Percentiles rank a stretch among this genome's conserved stretches.
Conservation (phyloP, 2,329 filamentous ascomycete genomes). For the Trichoderma guizhouense region DNA sequence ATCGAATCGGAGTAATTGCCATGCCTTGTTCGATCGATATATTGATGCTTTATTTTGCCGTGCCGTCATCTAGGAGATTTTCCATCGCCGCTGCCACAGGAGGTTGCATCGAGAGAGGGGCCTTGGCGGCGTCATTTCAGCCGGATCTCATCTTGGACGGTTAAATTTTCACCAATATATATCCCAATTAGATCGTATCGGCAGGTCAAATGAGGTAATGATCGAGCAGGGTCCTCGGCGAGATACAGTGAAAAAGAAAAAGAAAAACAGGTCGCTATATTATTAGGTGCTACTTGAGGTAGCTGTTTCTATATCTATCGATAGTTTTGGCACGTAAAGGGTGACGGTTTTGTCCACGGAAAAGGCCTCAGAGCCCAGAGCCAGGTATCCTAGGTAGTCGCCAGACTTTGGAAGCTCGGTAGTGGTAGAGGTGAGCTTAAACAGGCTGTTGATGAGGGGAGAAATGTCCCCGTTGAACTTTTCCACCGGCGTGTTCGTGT, state of each 20-base stretch:
- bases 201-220: background rate
- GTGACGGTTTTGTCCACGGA: constrained; percentile 44
- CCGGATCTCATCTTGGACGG: background rate
- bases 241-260: background rate
- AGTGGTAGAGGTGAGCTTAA: constrained; percentile 31
- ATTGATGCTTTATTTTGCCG: constrained; percentile 5
- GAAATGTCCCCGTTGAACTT: constrained; percentile 46
- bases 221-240: background rate
- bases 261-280: constrained; percentile 6
- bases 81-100: background rate
- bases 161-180: background rate
- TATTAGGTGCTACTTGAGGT: constrained; percentile 3
- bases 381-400: constrained; percentile 51
- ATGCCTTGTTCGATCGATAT: constrained; percentile 6
- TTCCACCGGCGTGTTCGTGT: constrained; percentile 34
- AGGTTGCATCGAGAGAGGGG: constrained; percentile 3
- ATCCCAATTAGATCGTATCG: background rate
- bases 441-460: constrained; percentile 42
- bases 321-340: constrained; percentile 41
- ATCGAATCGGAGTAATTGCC: constrained; percentile 9
- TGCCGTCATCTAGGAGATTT: constrained; percentile 1
- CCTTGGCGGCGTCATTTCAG: background rate
- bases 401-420: constrained; percentile 22
- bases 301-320: constrained; percentile 33
- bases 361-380: constrained; percentile 51